These are phyloP conservation scores for Penicillium occitanis DNA, from an alignment of 2,329 filamentous ascomycete species.

Conservation along the genomic window DNA sequence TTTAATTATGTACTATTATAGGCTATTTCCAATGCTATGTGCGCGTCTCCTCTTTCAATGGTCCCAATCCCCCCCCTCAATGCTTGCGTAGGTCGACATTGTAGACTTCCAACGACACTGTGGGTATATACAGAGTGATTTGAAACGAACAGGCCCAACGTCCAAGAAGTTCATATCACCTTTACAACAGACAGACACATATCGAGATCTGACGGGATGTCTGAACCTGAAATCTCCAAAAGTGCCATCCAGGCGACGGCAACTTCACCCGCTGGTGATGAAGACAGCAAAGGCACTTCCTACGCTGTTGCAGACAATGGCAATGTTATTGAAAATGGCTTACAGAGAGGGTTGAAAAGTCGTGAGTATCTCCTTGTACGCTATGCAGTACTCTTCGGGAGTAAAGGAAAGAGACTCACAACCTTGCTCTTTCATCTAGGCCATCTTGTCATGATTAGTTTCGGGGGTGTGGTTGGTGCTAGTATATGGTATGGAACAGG, in stretches of 20 bases:
- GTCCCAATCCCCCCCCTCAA: neutral
- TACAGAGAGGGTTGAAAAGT: neutral
- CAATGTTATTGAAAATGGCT: neutral
- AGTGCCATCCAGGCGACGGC: neutral
- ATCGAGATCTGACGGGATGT: neutral
- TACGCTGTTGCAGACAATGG: neutral
- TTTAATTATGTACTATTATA: neutral
- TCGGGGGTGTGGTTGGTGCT: slow-evolving; percentile 9
- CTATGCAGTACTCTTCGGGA: neutral
- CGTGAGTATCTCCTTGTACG: neutral
- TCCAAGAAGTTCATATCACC: neutral
- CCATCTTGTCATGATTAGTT: slow-evolving; percentile 12
- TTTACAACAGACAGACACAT: neutral
- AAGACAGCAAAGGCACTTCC: neutral
- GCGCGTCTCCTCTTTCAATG: neutral
- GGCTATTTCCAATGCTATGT: neutral
- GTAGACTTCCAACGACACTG: neutral
- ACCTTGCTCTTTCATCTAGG: neutral
- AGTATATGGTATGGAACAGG: slow-evolving; percentile 14
- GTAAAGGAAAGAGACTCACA: neutral
- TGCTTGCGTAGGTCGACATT: neutral
- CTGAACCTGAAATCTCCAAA: neutral
- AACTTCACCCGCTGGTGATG: neutral
- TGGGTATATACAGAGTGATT: neutral
- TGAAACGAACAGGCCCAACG: neutral